Evolutionary conservation across 225 moss, liverwort and hornwort genomes (phyloP).

Genomic region (Takakia lepidozioides): DNA sequence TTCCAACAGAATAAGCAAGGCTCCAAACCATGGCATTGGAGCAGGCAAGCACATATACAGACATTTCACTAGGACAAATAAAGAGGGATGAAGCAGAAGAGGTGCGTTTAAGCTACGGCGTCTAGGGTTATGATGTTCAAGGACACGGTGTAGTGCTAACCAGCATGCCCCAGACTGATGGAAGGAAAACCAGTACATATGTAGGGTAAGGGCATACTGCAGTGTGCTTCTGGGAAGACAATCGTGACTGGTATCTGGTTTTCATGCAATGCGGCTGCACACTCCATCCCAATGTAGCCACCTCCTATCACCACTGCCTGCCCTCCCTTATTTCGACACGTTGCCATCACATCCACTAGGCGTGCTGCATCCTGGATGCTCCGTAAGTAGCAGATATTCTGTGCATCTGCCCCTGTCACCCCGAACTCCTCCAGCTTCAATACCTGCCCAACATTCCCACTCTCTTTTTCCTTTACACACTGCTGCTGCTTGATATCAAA

Average conservation of each 20-base stretch:
- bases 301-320: conserved; percentile 94
- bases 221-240: conserved; percentile 88
- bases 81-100: no score
- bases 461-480: conserved; percentile 4
- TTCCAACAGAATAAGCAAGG: no score
- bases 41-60: no score
- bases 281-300: conserved; percentile 99
- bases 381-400: conserved; percentile 87
- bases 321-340: conserved; percentile 51
- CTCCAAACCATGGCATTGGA: no score
- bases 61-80: no score
- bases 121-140: no score
- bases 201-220: conserved; percentile 48
- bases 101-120: no score
- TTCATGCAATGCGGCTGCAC: conserved; percentile 77
- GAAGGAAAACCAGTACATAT: no score
- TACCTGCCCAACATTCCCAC: conserved; percentile 46
- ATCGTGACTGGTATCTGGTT: conserved; percentile 81
- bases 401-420: conserved; percentile 60
- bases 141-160: no score
- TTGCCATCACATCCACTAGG: conserved; percentile 55
- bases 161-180: no score
- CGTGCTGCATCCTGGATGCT: conserved; percentile 57
- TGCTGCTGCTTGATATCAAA: background rate
- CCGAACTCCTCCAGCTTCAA: conserved; percentile 97